Evolutionary conservation across 768 basidiomycete genomes (phyloP).

Genomic region (Trametes cingulata): DNA sequence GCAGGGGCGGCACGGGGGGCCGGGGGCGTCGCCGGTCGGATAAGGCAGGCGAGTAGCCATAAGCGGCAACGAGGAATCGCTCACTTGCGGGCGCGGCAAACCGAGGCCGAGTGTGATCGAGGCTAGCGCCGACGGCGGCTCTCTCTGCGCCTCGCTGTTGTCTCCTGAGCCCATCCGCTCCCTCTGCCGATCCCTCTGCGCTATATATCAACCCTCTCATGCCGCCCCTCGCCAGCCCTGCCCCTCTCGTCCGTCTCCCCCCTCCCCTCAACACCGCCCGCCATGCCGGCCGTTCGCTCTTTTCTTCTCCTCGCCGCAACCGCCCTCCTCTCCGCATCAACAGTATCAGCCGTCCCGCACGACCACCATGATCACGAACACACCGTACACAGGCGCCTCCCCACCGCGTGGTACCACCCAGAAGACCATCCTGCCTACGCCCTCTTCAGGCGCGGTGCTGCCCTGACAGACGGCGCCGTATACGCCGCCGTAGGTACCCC

Average conservation of each 20-base stretch:
- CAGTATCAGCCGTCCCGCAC: conserved; percentile 20
- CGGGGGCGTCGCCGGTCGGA: not conserved
- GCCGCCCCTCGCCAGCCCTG: not conserved
- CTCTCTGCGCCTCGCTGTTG: not conserved
- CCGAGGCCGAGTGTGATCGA: conserved; percentile 21
- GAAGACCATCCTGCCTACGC: conserved; percentile 57
- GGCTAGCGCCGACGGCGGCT: not conserved
- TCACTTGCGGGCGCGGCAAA: conserved; percentile 6
- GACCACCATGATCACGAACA: conserved; percentile 27
- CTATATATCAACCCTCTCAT: conserved; percentile 8
- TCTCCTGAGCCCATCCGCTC: not conserved
- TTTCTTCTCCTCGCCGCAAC: conserved; percentile 30
- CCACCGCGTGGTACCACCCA: conserved; percentile 60
- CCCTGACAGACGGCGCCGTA: conserved; percentile 42
- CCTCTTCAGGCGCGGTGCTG: conserved; percentile 58
- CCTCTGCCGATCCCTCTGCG: not conserved
- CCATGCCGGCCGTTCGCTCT: conserved; percentile 43
- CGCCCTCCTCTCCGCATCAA: conserved; percentile 12
- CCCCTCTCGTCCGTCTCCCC: not conserved
- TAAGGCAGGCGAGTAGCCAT: conserved; percentile 10
- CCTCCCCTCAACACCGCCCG: not conserved
- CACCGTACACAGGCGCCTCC: conserved; percentile 25
- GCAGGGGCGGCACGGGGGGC: conserved; percentile 5
- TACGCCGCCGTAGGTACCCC: conserved; percentile 62
- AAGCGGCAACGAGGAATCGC: not conserved